Evolutionary conservation across 2,329 filamentous ascomycete genomes (phyloP), one percentile per base, ranked within the genome.

Genomic region (Apiospora phragmitis): DNA sequence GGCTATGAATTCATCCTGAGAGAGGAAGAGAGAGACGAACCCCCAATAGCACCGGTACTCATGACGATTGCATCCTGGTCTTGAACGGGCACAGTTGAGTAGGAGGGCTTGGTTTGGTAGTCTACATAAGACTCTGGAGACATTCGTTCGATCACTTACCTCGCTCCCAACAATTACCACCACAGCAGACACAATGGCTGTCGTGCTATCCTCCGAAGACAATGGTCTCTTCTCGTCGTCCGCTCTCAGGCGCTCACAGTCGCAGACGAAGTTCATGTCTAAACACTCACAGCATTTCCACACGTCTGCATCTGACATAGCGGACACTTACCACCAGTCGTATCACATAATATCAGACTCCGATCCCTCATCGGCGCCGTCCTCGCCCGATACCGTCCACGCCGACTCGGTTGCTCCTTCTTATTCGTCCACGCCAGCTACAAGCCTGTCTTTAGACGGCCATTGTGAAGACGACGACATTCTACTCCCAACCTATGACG

Each of bases 401-500:
- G 82, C 82, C 69, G 88, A 89, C 73, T 88, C 82, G 78, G 90
- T 82, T 29, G 83, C 86, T 70, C 85, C 86, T 5, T 91, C 90
- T 1, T 88, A 86, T 77, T 84, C 85, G 32, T 92, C 91, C 2
- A 92, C 90, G 3, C 87, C 90, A 5, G 86, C 88, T 24, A 91
- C 89, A 75, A 91, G 87, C 74, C 81, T 91, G 69, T 92, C 90
- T 16, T 81, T 92, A 69, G 86, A 88, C 69, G 88, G 86, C 65
- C 87, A 88, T 71, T 87, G 84, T 75, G 88, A 90, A 68, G 85
- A 86, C 62, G 79, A 80, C 68, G 69, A 79, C 67, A 84, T 86
- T 65, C 78, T 83, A 68, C 77, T 87, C 6, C 82, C 85, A 0
- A 81, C 83, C 12, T 85, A 86, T 72, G 82, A 83, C 65, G 82